A percentile compares a stretch with the other conserved stretches of the same genome.
phyloP scores from a whole-genome alignment of 179 eudicot species.

The Beta lomatogona region DNA sequence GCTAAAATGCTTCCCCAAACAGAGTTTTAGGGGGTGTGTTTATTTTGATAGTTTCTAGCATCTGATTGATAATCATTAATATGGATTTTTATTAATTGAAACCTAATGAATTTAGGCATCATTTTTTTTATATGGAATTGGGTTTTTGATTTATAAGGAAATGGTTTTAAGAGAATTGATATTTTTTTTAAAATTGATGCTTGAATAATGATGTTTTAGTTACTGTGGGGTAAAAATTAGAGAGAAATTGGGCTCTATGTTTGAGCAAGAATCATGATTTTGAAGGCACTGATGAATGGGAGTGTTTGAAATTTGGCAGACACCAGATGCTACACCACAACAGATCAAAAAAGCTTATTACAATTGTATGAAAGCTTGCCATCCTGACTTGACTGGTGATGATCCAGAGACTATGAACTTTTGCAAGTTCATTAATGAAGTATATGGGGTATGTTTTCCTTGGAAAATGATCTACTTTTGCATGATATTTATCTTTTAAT shows the following conservation, averaged over 20 bases:
- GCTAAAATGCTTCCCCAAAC: too few relatives aligned
- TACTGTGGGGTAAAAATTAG: not conserved
- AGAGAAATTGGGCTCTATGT: too few relatives aligned
- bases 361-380: conserved; percentile 96
- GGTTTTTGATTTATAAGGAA: not conserved
- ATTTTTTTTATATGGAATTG: not conserved
- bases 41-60: too few relatives aligned
- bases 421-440: conserved; percentile 94
- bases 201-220: not conserved
- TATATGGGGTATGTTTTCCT: conserved; percentile 62
- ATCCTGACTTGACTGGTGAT: conserved; percentile 96
- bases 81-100: too few relatives aligned
- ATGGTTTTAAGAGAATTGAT: too few relatives aligned
- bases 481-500: not conserved
- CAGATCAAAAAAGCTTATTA: conserved; percentile 93
- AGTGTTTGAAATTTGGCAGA: conserved; percentile 20
- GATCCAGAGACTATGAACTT: conserved; percentile 83
- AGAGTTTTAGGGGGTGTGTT: too few relatives aligned
- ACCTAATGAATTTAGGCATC: too few relatives aligned
- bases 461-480: not conserved
- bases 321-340: conserved; percentile 91
- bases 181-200: not conserved
- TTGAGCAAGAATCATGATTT: not conserved
- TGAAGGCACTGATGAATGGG: not conserved
- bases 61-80: too few relatives aligned